Evolutionary conservation across 345 rosid genomes (phyloP), one percentile per base, ranked within the genome.

Genomic region (Eutrema yunnanense): DNA sequence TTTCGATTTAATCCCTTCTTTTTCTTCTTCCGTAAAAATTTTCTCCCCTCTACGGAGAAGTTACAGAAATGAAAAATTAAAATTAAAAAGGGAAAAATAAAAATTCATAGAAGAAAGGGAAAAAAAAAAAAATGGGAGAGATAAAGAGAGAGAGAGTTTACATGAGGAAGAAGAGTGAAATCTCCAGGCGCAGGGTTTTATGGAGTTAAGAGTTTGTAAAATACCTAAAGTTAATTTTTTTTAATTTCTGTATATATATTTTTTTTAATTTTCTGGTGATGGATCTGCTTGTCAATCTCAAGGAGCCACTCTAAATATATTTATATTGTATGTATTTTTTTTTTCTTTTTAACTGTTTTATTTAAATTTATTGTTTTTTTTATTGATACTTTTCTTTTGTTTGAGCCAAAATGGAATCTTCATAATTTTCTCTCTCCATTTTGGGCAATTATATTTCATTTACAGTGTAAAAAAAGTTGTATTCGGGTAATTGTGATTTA

Each of bases 281-380:
- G 85, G 86, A 88, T 85, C 86, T 86, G 82, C 86, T 84, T 86
- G 81, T 84, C 88, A 79, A 83, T 88, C 88, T 86, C 88, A 81
- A 86, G 88, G 81, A 74, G 84, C 62, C 79, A 66, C 80, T 83
- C 59, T 62, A 22, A 46, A 53, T 29, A 38, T 63, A 40, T 51
- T 56, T 75, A 13, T 41, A 55, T 22, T 54, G 11, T 52, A 30
- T 13, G 22, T 19, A 9, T 27, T 22, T 55, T 48, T 27, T 27
- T 65, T 34, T 9, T 8, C 11, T 66, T 14, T 55, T 40, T 60
- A 30, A 12, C 9, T 67, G 40, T 55, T 63, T 67, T 73, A 76
- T 51, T 40, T 70, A 59, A 32, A 29, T 69, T 61, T 37, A 44
- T 55, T 79, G 63, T 74, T 73, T 85, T 83, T 16, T 19, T 82